Evolutionary conservation across 2,329 filamentous ascomycete species (phyloP), one percentile per base, ranked within the genome.

Genomic region (Xylaria sp.): DNA sequence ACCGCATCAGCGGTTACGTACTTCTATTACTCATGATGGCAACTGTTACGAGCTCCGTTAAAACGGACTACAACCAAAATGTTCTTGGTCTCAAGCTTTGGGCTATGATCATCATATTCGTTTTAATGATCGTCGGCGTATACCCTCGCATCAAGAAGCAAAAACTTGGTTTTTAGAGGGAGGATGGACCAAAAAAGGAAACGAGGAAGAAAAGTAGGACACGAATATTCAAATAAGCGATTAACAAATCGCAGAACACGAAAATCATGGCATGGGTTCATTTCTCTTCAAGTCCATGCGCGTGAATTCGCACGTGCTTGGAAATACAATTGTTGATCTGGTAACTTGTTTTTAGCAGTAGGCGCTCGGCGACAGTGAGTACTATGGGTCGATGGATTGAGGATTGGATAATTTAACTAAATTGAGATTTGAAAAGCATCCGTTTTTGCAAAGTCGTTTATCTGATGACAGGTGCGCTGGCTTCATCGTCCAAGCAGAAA

Each of bases 141-240:
- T 84, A 91, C 65, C 90, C 94, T 7, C 87, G 95, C 69, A 89
- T 97, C 68, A 92, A 93, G 83, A 88, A 91, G 81, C 86, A 88
- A 69, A 98, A 98, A 83, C 83, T 97, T 65, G 92, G 93, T 0
- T 77, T 88, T n/a, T 69, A 65, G 42, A 36, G 17, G 20, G n/a
- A 51, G 29, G 13, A 10, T 25, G 38, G 38, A 17, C 2, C 27
- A n/a, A 39, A n/a, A 27, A 54, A 38, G 20, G 29, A 29, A 47
- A 50, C 17, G 51, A 57, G 22, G 31, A 42, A 44, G 22, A 49
- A 44, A 38, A 47, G 33, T 5, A 22, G 38, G 33, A 20, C 9
- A 7, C 27, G 13, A 33, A 31, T 13, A 39, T 39, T 17, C 29
- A 31, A 25, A 13, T 27, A 49, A 49, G 44, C 58, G 29, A 7